Percentiles rank a stretch among this genome's conserved stretches.
phyloP scores from a whole-genome alignment of 2,329 filamentous ascomycete genomes.

The Diaporthe ampelina region DNA sequence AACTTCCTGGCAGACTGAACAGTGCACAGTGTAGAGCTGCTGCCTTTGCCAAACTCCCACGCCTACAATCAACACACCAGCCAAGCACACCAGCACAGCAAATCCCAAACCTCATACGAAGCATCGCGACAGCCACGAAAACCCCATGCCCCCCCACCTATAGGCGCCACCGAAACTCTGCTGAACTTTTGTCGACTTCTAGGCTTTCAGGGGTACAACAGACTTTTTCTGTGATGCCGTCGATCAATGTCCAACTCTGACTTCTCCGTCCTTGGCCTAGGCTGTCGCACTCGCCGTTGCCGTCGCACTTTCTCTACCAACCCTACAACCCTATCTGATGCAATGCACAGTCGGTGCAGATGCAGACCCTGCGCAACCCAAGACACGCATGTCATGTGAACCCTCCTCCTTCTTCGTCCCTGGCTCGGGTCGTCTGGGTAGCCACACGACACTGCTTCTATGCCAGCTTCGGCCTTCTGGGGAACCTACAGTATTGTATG shows the following conservation, averaged over 20 bases:
- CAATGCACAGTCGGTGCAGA: conserved; percentile 39
- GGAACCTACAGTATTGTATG: not conserved
- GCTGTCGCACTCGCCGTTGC: conserved; percentile 3
- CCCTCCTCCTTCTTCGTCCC: conserved; percentile 3
- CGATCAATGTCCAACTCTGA: not conserved
- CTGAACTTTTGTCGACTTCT: not conserved
- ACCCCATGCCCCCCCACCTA: not conserved
- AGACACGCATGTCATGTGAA: conserved; percentile 29
- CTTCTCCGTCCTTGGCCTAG: not conserved
- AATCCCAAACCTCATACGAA: not conserved
- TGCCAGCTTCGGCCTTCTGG: not conserved
- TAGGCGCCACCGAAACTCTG: conserved; percentile 14
- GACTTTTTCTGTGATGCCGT: not conserved
- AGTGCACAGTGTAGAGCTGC: not conserved
- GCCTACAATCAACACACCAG: no score
- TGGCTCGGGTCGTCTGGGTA: not conserved
- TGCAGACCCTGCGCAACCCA: conserved; percentile 31
- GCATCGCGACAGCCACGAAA: not conserved
- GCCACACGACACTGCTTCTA: not conserved
- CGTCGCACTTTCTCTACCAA: conserved; percentile 8
- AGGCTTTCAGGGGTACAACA: not conserved
- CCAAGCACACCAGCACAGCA: no score
- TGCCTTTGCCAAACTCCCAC: no score
- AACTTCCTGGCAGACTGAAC: not conserved
- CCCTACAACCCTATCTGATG: conserved; percentile 18